Percentiles rank a stretch among this genome's conserved stretches.
Conservation (phyloP, 768 basidiomycete genomes). For the Fistulinella prunicolor region DNA sequence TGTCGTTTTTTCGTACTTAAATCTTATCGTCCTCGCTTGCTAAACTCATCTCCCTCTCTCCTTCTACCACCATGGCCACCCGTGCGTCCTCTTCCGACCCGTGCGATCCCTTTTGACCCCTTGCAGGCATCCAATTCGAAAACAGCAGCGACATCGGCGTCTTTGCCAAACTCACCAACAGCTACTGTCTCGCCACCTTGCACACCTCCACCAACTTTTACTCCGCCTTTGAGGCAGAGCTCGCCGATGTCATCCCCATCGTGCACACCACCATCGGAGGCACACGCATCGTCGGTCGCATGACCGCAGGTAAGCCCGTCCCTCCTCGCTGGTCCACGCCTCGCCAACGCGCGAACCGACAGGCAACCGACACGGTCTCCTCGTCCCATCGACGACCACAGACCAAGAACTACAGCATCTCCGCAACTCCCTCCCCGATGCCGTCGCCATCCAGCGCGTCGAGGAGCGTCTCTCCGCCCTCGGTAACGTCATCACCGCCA, state of each 20-base stretch:
- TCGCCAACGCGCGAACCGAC: background rate
- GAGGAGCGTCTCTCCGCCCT: slow-evolving; percentile 97
- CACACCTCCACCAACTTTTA: slow-evolving; percentile 97
- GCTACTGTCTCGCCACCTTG: slow-evolving; percentile 92
- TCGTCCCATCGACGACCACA: slow-evolving; percentile 92
- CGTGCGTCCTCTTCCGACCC: slow-evolving; percentile 41
- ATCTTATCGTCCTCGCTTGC: background rate
- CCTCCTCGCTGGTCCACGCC: background rate
- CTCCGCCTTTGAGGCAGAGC: slow-evolving; percentile 94
- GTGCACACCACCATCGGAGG: slow-evolving; percentile 95
- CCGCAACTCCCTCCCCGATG: slow-evolving; percentile 89
- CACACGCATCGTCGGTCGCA: slow-evolving; percentile 87
- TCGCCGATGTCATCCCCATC: slow-evolving; percentile 90
- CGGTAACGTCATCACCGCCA: slow-evolving; percentile 97
- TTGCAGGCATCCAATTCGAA: slow-evolving; percentile 84
- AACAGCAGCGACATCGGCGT: slow-evolving; percentile 96
- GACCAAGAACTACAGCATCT: slow-evolving; percentile 99
- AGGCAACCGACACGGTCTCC: slow-evolving; percentile 96
- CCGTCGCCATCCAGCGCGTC: slow-evolving; percentile 92
- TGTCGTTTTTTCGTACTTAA: background rate
- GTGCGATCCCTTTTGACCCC: background rate
- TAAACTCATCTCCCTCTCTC: background rate
- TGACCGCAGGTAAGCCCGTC: slow-evolving; percentile 73
- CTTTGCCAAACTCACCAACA: slow-evolving; percentile 96
- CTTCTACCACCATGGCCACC: slow-evolving; percentile 50